Evolutionary conservation across 805 yeast genomes (phyloP), one percentile per base, ranked within the genome.

Genomic region (Monosporozyma unispora): DNA sequence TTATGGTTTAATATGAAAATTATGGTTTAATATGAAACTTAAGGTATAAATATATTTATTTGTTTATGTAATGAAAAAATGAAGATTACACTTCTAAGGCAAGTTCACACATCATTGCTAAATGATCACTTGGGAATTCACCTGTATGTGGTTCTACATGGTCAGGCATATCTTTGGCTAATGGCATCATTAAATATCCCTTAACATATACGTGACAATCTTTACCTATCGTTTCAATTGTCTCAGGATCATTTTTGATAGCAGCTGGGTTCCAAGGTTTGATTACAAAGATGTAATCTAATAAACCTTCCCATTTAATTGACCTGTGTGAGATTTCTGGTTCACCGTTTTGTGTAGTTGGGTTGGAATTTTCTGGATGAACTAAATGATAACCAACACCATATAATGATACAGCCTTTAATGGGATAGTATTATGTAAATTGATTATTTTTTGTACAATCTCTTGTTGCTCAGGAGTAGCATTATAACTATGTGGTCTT

Each of bases 251-350:
- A 41, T 19, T 25, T 25, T 23, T 39, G 16, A 5, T 39, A 28
- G 9, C 16, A 31, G 7, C 16, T 7, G 19, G 31, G 4, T 69
- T 64, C 86, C 87, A 81, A 0, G 66, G 64, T 27, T 73, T 70
- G 16, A 87, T 61, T 6, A 81, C 73, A 53, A 87, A 84, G 9
- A 90, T 82, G 61, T 91, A 91, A 61, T 91, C 98, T 43, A 91
- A 66, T 31, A 88, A 69, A 0, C 96, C 97, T 47, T 87, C 73
- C 95, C 96, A 90, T 0, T 83, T 63, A 57, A 82, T 82, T 0
- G 96, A 93, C 96, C 96, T 89, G 60, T 90, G 90, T 1, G 96
- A 87, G 54, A 87, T 84, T 45, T 72, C 71, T 0, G 98, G 96
- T 63, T 91, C 97, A 47, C 77, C 73, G 48, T 45, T 39, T 47